Evolutionary conservation across 768 basidiomycete genomes (phyloP).

Genomic region (Rhizopogon vesiculosus): DNA sequence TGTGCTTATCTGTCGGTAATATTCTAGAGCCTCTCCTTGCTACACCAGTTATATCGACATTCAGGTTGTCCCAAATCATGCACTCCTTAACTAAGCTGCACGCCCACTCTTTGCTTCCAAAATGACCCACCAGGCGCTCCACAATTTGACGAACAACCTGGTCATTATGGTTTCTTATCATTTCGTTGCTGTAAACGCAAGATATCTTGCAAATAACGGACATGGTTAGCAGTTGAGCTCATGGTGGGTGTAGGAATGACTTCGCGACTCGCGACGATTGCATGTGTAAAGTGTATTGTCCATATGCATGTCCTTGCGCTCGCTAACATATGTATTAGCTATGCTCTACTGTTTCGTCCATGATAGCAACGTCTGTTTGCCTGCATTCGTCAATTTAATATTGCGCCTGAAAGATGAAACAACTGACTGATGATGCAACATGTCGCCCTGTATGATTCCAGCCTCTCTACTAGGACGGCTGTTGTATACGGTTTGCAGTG

Average conservation of each 20-base stretch:
- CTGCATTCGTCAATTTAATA: too few species aligned
- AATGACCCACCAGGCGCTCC: slow-evolving; percentile 82
- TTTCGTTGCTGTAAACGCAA: slow-evolving; percentile 81
- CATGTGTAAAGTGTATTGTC: not conserved
- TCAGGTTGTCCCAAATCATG: too few species aligned
- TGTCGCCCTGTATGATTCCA: too few species aligned
- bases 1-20: slow-evolving; percentile 82
- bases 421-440: too few species aligned
- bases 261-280: not conserved
- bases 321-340: not conserved
- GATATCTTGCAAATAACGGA: slow-evolving; percentile 31
- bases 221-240: slow-evolving; percentile 9
- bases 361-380: too few species aligned
- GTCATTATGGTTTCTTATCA: slow-evolving; percentile 86
- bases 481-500: too few species aligned
- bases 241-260: not conserved
- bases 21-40: slow-evolving; percentile 81
- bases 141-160: slow-evolving; percentile 80
- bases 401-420: too few species aligned
- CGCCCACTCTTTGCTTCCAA: slow-evolving; percentile 6
- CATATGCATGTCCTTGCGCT: too few species aligned
- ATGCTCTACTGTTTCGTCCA: too few species aligned
- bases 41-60: slow-evolving; percentile 32
- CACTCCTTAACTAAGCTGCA: not conserved
- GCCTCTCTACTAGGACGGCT: too few species aligned